These are phyloP conservation scores for Amanita molliuscula DNA, from an alignment of 768 basidiomycete genomes.

Conservation along the genomic window DNA sequence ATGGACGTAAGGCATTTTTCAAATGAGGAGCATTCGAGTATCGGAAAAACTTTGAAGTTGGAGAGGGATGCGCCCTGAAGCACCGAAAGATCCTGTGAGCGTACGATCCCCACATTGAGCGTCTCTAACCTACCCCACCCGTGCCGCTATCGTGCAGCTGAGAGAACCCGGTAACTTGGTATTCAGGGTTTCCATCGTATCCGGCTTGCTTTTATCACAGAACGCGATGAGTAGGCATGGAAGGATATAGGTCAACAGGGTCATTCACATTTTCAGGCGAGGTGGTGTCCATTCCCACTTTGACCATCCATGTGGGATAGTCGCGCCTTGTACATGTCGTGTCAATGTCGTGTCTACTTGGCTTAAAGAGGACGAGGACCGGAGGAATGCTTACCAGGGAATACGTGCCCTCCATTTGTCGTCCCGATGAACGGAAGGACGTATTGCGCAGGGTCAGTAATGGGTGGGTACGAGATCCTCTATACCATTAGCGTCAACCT, in stretches of 20 bases:
- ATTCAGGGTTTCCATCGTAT: slow-evolving; percentile 33
- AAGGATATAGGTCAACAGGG: background rate
- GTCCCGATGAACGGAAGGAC: slow-evolving; percentile 59
- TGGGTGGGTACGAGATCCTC: background rate
- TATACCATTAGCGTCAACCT: background rate
- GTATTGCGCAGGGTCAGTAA: slow-evolving; percentile 27
- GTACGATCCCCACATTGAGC: background rate
- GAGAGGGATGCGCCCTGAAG: slow-evolving; percentile 41
- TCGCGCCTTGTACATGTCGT: slow-evolving; percentile 36
- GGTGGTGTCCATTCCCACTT: slow-evolving; percentile 58
- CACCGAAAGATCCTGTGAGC: background rate
- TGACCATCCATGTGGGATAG: slow-evolving; percentile 62
- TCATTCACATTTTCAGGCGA: slow-evolving; percentile 44
- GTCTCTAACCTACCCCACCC: slow-evolving; percentile 32
- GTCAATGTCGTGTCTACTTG: background rate
- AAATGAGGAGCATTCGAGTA: slow-evolving; percentile 39
- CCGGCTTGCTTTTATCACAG: slow-evolving; percentile 31
- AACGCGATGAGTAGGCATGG: background rate
- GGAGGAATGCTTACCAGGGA: slow-evolving; percentile 36
- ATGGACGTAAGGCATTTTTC: slow-evolving; percentile 42
- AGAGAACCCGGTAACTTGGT: slow-evolving; percentile 47
- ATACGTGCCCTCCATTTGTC: slow-evolving; percentile 53
- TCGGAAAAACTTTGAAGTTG: slow-evolving; percentile 53
- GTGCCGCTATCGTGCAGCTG: slow-evolving; percentile 57
- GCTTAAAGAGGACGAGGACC: background rate